These are phyloP conservation scores for Lachancea sp. DNA, from an alignment of 805 yeast genomes.

Conservation along the genomic window DNA sequence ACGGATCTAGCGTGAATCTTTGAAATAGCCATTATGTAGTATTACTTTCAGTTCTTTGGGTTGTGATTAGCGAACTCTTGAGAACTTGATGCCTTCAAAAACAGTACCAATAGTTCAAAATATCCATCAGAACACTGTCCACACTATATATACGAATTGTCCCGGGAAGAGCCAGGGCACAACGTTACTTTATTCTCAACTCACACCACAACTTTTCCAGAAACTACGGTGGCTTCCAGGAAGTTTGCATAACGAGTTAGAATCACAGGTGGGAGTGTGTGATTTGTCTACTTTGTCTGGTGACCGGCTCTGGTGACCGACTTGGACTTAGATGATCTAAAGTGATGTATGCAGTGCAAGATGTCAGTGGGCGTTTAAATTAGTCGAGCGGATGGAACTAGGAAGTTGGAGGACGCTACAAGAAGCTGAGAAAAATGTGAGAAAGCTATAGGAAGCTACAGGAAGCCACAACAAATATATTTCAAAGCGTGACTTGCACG, in stretches of 20 bases:
- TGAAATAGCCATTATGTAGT: conserved; percentile 62
- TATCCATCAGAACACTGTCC: too few relatives aligned
- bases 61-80: too few relatives aligned
- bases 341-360: background rate
- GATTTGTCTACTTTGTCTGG: background rate
- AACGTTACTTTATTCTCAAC: too few relatives aligned
- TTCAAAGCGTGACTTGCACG: background rate
- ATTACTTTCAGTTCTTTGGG: conserved; percentile 20
- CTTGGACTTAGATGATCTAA: background rate
- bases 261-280: background rate
- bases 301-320: background rate
- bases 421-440: too few relatives aligned
- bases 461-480: background rate
- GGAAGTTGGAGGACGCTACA: too few relatives aligned
- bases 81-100: too few relatives aligned
- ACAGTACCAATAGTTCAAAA: too few relatives aligned
- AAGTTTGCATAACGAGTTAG: background rate
- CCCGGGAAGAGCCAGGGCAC: too few relatives aligned
- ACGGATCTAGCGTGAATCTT: conserved; percentile 93
- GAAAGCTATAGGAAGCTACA: conserved; percentile 2
- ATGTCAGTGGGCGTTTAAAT: too few relatives aligned
- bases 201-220: conserved; percentile 1
- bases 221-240: background rate
- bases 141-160: background rate
- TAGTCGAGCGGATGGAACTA: too few relatives aligned